Conservation (phyloP, 495 filamentous ascomycete species). For the Trichoderma parareesei region DNA sequence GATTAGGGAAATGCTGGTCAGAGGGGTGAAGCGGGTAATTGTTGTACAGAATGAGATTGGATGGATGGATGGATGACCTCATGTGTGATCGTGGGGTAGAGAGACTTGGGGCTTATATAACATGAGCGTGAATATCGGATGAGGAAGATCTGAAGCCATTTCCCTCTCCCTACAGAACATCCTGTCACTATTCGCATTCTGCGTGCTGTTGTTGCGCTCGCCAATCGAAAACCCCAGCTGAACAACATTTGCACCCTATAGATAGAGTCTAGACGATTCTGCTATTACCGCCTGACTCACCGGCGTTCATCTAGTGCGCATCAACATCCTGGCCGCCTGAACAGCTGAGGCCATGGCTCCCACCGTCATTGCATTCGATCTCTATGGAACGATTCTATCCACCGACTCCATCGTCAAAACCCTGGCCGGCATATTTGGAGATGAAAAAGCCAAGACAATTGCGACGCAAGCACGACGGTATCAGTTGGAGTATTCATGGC, state of each 20-base stretch:
- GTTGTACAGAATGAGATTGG: neutral
- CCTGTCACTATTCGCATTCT: neutral
- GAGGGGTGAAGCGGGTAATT: neutral
- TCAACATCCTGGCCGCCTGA: neutral
- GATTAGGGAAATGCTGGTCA: neutral
- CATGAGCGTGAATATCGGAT: neutral
- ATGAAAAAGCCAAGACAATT: conserved; percentile 47
- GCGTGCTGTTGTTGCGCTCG: neutral
- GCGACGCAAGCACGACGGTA: conserved; percentile 44
- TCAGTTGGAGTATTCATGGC: conserved; percentile 79
- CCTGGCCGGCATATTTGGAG: conserved; percentile 41
- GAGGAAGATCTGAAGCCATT: neutral
- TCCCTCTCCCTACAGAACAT: neutral
- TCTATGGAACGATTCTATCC: conserved; percentile 67
- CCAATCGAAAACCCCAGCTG: neutral
- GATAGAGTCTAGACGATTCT: no score
- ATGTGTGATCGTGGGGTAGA: neutral
- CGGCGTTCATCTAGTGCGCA: neutral
- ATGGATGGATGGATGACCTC: no score
- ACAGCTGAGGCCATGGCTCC: conserved; percentile 3
- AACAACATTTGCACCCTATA: neutral
- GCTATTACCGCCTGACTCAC: conserved; percentile 4
- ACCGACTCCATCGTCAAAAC: conserved; percentile 56
- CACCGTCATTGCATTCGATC: conserved; percentile 60
- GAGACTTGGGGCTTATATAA: neutral